A percentile compares a stretch with the other conserved stretches of the same genome.
Conservation (phyloP, 805 yeast genomes). For the Yamadazyma endophytica region DNA sequence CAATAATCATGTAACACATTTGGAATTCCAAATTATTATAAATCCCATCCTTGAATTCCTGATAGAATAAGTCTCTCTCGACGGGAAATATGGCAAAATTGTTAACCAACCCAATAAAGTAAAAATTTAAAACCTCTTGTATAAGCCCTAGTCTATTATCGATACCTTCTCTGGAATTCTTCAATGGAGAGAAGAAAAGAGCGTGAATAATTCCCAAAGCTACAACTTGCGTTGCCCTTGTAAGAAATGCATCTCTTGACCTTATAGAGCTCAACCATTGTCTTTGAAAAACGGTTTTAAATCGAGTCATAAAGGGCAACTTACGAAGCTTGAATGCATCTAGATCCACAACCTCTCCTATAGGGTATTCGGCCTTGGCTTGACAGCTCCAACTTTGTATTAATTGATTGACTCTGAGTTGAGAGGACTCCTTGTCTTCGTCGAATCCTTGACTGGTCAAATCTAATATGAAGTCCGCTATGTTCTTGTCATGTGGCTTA, state of each 20-base stretch:
- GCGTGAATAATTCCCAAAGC: slow-evolving; percentile 64
- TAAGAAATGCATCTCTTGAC: slow-evolving; percentile 52
- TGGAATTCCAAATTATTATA: slow-evolving; percentile 66
- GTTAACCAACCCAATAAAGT: slow-evolving; percentile 75
- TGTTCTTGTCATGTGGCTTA: slow-evolving; percentile 53
- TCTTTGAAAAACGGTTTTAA: slow-evolving; percentile 27
- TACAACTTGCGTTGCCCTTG: slow-evolving; percentile 61
- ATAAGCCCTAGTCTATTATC: slow-evolving; percentile 68
- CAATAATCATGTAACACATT: slow-evolving; percentile 53
- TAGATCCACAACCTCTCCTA: slow-evolving; percentile 11
- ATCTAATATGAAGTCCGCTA: slow-evolving; percentile 75
- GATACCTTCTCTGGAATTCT: slow-evolving; percentile 44
- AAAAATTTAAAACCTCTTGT: slow-evolving; percentile 69
- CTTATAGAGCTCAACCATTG: slow-evolving; percentile 32
- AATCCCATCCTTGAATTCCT: slow-evolving; percentile 70
- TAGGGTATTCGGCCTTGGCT: slow-evolving; percentile 1
- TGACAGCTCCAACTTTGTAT: slow-evolving; percentile 22
- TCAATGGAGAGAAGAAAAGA: slow-evolving; percentile 52
- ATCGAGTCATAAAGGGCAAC: slow-evolving; percentile 22
- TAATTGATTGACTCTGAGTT: slow-evolving; percentile 20
- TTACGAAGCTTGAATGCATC: slow-evolving; percentile 24
- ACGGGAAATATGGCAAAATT: slow-evolving; percentile 72
- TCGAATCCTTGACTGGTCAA: slow-evolving; percentile 46
- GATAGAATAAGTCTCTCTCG: slow-evolving; percentile 72
- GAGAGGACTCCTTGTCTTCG: slow-evolving; percentile 19